These are phyloP conservation scores for Leptographium procerum DNA, from an alignment of 2,329 filamentous ascomycete genomes.

Conservation along the genomic window DNA sequence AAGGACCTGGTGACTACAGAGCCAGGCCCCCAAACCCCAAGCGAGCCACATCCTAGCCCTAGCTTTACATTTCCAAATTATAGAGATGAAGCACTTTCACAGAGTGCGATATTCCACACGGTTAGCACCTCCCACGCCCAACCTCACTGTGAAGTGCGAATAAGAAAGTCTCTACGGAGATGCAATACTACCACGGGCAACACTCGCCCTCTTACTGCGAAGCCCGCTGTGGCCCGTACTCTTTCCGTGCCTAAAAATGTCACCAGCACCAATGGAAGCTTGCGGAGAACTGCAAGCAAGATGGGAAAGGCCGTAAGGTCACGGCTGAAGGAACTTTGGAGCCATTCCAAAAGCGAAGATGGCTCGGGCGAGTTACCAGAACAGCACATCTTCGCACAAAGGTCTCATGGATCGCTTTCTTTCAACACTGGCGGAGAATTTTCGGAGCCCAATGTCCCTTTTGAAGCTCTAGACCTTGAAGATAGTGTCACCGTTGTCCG, in stretches of 20 bases:
- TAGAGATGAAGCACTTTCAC: slow-evolving; percentile 18
- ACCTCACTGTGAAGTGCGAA: neutral
- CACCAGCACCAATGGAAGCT: slow-evolving; percentile 1
- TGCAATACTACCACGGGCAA: slow-evolving; percentile 1
- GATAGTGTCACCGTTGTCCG: slow-evolving; percentile 2
- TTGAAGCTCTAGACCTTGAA: neutral
- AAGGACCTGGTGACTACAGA: neutral
- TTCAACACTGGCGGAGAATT: neutral
- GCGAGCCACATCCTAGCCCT: neutral
- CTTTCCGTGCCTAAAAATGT: neutral
- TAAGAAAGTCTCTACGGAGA: slow-evolving; percentile 34
- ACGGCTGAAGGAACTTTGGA: slow-evolving; percentile 9
- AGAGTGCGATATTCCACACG: neutral
- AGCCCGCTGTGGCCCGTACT: neutral
- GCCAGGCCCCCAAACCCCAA: too few relatives aligned
- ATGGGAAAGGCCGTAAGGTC: slow-evolving; percentile 9
- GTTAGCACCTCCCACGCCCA: neutral
- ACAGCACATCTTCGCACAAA: slow-evolving; percentile 40
- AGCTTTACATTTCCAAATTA: slow-evolving; percentile 10
- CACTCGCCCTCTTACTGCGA: neutral
- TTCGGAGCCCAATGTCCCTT: slow-evolving; percentile 5
- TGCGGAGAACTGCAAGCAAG: slow-evolving; percentile 11
- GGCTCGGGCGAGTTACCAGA: slow-evolving; percentile 17
- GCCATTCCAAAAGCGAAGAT: slow-evolving; percentile 8
- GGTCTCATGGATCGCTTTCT: slow-evolving; percentile 13